A percentile compares a stretch with the other conserved stretches of the same genome.
Evolutionary conservation across 345 rosid species (phyloP).

Genomic region (Lagerstroemia speciosa): DNA sequence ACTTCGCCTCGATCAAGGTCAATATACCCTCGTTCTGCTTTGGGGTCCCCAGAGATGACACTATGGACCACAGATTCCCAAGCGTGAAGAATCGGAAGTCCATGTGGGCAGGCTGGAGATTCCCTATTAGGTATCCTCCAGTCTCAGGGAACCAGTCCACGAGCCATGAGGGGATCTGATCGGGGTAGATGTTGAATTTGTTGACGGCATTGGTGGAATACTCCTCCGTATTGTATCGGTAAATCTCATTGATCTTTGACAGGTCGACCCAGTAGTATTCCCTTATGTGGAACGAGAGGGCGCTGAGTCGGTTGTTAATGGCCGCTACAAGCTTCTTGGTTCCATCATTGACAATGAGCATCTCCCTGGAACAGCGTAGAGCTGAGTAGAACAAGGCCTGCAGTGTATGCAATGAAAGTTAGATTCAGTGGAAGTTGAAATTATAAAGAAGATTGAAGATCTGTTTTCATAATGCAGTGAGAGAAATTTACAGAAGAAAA

Average conservation of each 20-base stretch:
- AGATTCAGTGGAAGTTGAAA: background rate
- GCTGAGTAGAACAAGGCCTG: slow-evolving; percentile 92
- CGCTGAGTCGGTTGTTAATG: slow-evolving; percentile 71
- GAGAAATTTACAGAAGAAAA: background rate
- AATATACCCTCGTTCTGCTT: slow-evolving; percentile 75
- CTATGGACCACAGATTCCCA: slow-evolving; percentile 82
- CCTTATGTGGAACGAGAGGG: slow-evolving; percentile 80
- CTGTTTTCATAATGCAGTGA: background rate
- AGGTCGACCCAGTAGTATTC: slow-evolving; percentile 92
- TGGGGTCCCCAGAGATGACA: slow-evolving; percentile 60
- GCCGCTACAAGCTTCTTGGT: slow-evolving; percentile 82
- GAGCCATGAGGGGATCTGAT: slow-evolving; percentile 91
- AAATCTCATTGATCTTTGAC: slow-evolving; percentile 80
- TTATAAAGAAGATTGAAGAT: background rate
- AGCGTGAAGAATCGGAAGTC: slow-evolving; percentile 96
- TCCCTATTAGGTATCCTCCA: slow-evolving; percentile 91
- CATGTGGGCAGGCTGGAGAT: slow-evolving; percentile 95
- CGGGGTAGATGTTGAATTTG: slow-evolving; percentile 96
- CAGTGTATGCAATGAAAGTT: background rate
- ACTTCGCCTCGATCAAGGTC: slow-evolving; percentile 67
- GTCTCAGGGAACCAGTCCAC: slow-evolving; percentile 83
- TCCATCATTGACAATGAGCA: slow-evolving; percentile 70
- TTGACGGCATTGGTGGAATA: slow-evolving; percentile 77
- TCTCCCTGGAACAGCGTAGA: slow-evolving; percentile 80
- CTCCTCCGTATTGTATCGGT: slow-evolving; percentile 92